A percentile compares a stretch with the other conserved stretches of the same genome.
phyloP scores from a whole-genome alignment of 169 alveolate genomes.

The Cryptosporidium muris region DNA sequence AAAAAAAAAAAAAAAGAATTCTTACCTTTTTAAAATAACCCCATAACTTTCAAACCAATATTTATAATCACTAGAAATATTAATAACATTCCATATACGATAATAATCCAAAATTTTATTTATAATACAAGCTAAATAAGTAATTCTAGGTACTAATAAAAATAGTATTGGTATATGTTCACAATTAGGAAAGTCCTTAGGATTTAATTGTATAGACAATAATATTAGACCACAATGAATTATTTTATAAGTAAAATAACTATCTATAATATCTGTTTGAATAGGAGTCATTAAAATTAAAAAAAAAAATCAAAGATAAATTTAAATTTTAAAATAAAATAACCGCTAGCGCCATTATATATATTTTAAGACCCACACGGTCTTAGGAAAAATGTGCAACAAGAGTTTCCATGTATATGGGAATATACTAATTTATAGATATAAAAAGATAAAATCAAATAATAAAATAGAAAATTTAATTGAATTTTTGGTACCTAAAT shows the following conservation, averaged over 20 bases:
- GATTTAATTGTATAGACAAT: slow-evolving; percentile 24
- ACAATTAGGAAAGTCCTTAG: background rate
- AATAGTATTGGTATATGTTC: slow-evolving; percentile 10
- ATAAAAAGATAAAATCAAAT: too few relatives aligned
- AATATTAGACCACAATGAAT: slow-evolving; percentile 46
- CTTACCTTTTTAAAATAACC: slow-evolving; percentile 36
- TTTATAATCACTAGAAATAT: slow-evolving; percentile 1
- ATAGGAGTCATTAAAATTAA: too few relatives aligned
- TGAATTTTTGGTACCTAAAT: too few relatives aligned
- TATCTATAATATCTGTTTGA: background rate
- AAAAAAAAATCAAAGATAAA: too few relatives aligned
- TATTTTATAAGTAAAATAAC: slow-evolving; percentile 10
- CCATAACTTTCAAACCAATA: slow-evolving; percentile 46
- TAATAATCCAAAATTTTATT: slow-evolving; percentile 33
- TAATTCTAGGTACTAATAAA: slow-evolving; percentile 40
- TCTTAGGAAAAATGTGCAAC: background rate
- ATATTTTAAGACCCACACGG: too few relatives aligned
- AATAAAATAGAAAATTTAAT: too few relatives aligned
- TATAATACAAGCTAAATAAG: slow-evolving; percentile 17
- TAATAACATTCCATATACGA: slow-evolving; percentile 4
- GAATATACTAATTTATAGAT: background rate
- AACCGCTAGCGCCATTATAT: slow-evolving; percentile 35
- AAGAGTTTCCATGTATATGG: background rate
- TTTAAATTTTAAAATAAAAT: too few relatives aligned
- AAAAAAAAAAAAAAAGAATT: background rate